Percentiles rank a stretch among this genome's conserved stretches.
Conservation (phyloP, 2,329 filamentous ascomycete species). For the Ilyonectria robusta region DNA sequence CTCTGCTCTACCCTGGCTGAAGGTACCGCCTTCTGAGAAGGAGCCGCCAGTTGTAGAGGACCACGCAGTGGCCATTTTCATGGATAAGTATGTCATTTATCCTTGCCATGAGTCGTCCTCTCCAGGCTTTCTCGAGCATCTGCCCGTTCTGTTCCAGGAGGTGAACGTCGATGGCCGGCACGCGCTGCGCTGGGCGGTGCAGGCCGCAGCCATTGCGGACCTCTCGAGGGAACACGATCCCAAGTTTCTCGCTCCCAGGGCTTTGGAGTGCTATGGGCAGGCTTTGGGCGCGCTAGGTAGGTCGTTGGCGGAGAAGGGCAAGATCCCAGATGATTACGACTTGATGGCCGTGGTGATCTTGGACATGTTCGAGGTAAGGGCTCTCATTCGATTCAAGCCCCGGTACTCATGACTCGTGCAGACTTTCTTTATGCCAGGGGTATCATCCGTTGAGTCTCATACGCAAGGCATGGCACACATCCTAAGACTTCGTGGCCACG, state of each 20-base stretch:
- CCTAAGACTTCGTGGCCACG: conserved; percentile 52
- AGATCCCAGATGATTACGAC: conserved; percentile 56
- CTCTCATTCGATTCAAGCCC: background rate
- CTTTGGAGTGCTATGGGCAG: conserved; percentile 53
- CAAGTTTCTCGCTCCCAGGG: conserved; percentile 42
- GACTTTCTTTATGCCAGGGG: conserved; percentile 52
- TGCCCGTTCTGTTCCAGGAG: conserved; percentile 55
- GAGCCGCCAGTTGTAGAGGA: conserved; percentile 41
- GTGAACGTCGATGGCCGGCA: conserved; percentile 54
- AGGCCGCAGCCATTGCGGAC: conserved; percentile 54
- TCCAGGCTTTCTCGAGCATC: conserved; percentile 57
- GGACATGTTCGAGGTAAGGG: conserved; percentile 56
- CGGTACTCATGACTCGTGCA: conserved; percentile 27
- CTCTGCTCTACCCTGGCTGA: conserved; percentile 45
- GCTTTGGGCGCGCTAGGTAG: conserved; percentile 52
- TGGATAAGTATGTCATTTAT: conserved; percentile 57
- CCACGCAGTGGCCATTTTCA: conserved; percentile 49
- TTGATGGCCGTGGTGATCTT: conserved; percentile 58
- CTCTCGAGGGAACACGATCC: conserved; percentile 45
- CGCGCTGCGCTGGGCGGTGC: conserved; percentile 56
- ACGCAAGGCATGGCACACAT: conserved; percentile 59
- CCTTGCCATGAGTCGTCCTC: conserved; percentile 54
- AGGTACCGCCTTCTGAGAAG: conserved; percentile 4
- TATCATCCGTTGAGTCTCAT: conserved; percentile 49
- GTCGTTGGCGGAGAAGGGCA: conserved; percentile 49